Percentiles rank a stretch among this genome's conserved stretches.
These are phyloP conservation scores for Salix purpurea DNA, from an alignment of 345 rosid genomes.

Conservation along the genomic window DNA sequence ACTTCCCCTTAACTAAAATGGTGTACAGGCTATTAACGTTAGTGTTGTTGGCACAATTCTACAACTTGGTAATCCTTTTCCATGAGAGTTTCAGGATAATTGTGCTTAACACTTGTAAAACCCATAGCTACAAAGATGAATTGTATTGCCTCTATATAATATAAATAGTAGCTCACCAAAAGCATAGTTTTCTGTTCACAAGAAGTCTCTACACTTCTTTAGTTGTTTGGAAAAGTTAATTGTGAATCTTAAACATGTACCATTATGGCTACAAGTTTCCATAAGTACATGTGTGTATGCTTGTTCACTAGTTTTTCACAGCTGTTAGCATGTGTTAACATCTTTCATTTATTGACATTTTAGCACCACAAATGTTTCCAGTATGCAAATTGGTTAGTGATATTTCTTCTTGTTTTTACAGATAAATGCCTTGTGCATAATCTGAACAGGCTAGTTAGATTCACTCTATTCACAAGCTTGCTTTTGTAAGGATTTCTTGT, in stretches of 20 bases:
- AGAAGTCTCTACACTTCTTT: neutral
- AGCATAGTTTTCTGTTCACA: neutral
- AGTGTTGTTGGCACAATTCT: neutral
- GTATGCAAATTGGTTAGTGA: neutral
- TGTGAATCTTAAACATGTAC: neutral
- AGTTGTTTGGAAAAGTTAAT: neutral
- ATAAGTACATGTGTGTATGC: neutral
- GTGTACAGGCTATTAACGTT: neutral
- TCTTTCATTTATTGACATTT: neutral
- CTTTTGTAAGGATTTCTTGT: slow-evolving; percentile 53
- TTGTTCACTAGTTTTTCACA: neutral
- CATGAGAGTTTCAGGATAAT: neutral
- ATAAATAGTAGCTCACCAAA: neutral
- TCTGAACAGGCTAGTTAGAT: slow-evolving; percentile 89
- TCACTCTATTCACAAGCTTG: slow-evolving; percentile 92
- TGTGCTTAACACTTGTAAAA: neutral
- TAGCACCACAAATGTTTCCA: neutral
- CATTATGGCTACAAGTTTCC: neutral
- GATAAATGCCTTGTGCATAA: slow-evolving; percentile 81
- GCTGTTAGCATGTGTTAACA: neutral
- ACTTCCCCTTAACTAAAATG: neutral
- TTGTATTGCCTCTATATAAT: neutral
- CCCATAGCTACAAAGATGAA: no score
- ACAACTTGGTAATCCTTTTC: neutral
- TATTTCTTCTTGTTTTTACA: slow-evolving; percentile 28